These are phyloP conservation scores for Cutaneotrichosporon cavernicola DNA, from an alignment of 1,284 basidiomycete species.

Conservation along the genomic window DNA sequence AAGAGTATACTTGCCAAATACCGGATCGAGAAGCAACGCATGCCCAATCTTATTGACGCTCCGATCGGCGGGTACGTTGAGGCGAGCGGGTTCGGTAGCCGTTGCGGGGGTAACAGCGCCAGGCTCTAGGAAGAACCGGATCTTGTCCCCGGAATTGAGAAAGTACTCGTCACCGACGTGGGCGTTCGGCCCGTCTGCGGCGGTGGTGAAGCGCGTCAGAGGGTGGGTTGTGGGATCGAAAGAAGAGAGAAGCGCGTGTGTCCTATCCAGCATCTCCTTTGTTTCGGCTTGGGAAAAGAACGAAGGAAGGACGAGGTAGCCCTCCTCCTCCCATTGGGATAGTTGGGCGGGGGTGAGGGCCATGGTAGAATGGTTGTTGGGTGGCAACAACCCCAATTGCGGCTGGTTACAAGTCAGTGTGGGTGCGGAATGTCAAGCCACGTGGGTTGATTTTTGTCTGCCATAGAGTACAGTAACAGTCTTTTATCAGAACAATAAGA, in stretches of 20 bases:
- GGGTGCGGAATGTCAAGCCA: no score
- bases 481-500: no score
- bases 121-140: conserved; percentile 51
- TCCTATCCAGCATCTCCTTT: conserved; percentile 64
- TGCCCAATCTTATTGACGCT: conserved; percentile 58
- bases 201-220: conserved; percentile 84
- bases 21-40: conserved; percentile 74
- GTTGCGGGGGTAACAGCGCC: conserved; percentile 36
- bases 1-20: conserved; percentile 73
- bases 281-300: conserved; percentile 68
- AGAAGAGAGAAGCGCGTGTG: conserved; percentile 69
- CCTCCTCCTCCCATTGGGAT: conserved; percentile 37
- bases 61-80: conserved; percentile 72
- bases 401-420: not conserved
- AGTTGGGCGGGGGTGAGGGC: conserved; percentile 38
- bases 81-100: conserved; percentile 51
- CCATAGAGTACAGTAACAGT: no score
- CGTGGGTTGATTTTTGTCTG: no score
- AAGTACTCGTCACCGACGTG: conserved; percentile 81
- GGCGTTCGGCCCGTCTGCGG: conserved; percentile 54
- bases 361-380: conserved; percentile 18
- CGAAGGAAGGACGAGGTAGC: conserved; percentile 70
- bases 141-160: conserved; percentile 80
- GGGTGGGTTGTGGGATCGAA: conserved; percentile 80
- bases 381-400: not conserved